Evolutionary conservation across 768 basidiomycete genomes (phyloP).

Genomic region (Pulveroboletus frians): DNA sequence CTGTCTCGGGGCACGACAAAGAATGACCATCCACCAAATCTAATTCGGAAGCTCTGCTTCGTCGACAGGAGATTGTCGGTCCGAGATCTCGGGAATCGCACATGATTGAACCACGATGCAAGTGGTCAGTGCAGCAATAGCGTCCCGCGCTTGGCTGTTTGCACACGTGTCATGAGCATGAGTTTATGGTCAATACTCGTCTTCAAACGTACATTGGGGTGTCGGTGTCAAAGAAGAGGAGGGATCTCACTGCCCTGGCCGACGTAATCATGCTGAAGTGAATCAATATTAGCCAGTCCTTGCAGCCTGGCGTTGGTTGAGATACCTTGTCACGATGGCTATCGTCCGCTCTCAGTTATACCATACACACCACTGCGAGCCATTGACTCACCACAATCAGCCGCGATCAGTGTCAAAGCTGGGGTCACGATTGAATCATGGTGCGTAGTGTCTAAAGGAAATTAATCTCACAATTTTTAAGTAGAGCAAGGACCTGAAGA

Average conservation of each 20-base stretch:
- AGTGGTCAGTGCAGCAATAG: slow-evolving; percentile 5
- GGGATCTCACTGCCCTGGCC: slow-evolving; percentile 11
- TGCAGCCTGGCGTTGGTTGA: not conserved
- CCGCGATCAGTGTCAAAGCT: not conserved
- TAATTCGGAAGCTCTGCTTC: not conserved
- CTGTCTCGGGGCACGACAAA: not conserved
- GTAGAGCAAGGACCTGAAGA: slow-evolving; percentile 6
- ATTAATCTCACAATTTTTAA: slow-evolving; percentile 5
- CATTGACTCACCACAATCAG: slow-evolving; percentile 1
- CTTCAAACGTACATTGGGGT: not conserved
- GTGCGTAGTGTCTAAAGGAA: not conserved
- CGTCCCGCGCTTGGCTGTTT: not conserved
- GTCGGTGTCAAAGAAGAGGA: not conserved
- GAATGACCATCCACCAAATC: no score
- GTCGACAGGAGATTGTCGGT: not conserved
- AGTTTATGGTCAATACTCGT: not conserved
- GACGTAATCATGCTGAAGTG: slow-evolving; percentile 8
- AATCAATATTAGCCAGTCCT: not conserved
- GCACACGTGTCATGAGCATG: not conserved
- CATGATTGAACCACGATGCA: slow-evolving; percentile 2
- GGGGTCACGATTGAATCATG: not conserved
- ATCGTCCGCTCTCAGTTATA: not conserved
- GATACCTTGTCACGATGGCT: slow-evolving; percentile 13
- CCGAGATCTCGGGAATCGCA: not conserved
- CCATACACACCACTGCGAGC: not conserved